These are phyloP conservation scores for Leccinum truebloodii DNA, from an alignment of 768 basidiomycete species.

Conservation along the genomic window DNA sequence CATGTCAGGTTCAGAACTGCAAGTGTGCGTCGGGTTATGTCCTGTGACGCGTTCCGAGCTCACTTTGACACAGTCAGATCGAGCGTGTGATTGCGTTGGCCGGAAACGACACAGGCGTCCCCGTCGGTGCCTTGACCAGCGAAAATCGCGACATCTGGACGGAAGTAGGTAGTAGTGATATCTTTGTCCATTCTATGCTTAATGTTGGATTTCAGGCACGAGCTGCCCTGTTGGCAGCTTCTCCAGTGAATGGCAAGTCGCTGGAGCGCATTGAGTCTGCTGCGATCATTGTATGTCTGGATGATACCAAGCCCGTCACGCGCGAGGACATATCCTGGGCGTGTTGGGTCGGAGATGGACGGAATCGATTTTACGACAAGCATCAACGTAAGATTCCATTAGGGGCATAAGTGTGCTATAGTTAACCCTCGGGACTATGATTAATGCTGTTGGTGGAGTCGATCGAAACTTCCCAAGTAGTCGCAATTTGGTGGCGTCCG, in stretches of 20 bases:
- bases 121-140: slow-evolving; percentile 82
- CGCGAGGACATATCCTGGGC: slow-evolving; percentile 80
- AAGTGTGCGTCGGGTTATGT: slow-evolving; percentile 47
- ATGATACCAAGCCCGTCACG: slow-evolving; percentile 78
- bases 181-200: background rate
- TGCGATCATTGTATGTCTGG: slow-evolving; percentile 84
- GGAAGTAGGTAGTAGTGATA: slow-evolving; percentile 59
- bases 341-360: slow-evolving; percentile 88
- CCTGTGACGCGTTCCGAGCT: background rate
- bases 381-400: slow-evolving; percentile 68
- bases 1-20: slow-evolving; percentile 77
- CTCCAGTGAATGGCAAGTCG: slow-evolving; percentile 62
- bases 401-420: background rate
- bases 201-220: slow-evolving; percentile 42
- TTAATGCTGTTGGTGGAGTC: no score
- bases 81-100: slow-evolving; percentile 66
- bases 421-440: background rate
- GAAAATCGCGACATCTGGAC: slow-evolving; percentile 93
- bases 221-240: slow-evolving; percentile 60
- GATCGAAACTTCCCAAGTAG: no score
- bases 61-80: slow-evolving; percentile 51
- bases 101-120: slow-evolving; percentile 45
- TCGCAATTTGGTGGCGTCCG: no score
- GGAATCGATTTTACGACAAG: slow-evolving; percentile 95
- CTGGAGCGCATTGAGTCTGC: slow-evolving; percentile 86